Percentiles rank a stretch among this genome's conserved stretches.
Conservation (phyloP, 768 basidiomycete species). For the Crucibulum laeve region DNA sequence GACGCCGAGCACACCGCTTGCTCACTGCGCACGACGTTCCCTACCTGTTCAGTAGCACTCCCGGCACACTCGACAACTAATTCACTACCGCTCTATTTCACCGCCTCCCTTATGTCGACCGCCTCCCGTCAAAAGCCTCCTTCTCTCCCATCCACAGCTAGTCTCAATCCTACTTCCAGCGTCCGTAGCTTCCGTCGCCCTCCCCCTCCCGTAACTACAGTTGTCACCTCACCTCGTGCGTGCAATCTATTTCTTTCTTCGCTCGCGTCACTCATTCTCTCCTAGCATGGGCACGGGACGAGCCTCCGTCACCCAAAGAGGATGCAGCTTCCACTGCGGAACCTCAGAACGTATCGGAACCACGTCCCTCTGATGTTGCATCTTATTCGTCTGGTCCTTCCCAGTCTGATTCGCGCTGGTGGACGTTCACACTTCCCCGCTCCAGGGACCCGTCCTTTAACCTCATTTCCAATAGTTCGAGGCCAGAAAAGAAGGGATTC, state of each 20-base stretch:
- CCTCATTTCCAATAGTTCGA: slow-evolving; percentile 15
- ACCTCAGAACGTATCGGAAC: slow-evolving; percentile 25
- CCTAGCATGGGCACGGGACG: slow-evolving; percentile 80
- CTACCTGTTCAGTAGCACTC: no score
- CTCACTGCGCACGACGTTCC: background rate
- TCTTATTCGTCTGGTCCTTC: slow-evolving; percentile 47
- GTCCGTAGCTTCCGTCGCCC: slow-evolving; percentile 26
- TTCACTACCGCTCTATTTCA: no score
- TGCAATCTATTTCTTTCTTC: slow-evolving; percentile 12
- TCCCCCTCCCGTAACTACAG: slow-evolving; percentile 45
- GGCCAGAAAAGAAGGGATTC: slow-evolving; percentile 30
- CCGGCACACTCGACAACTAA: no score
- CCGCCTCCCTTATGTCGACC: slow-evolving; percentile 21
- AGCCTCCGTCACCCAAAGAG: slow-evolving; percentile 71
- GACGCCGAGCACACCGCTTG: no score
- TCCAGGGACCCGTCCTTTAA: slow-evolving; percentile 21
- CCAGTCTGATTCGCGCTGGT: slow-evolving; percentile 58
- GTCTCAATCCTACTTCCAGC: slow-evolving; percentile 26
- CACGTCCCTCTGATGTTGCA: slow-evolving; percentile 46
- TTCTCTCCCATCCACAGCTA: slow-evolving; percentile 28
- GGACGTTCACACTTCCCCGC: slow-evolving; percentile 66
- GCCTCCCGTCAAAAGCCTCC: slow-evolving; percentile 27
- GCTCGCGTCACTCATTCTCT: slow-evolving; percentile 3
- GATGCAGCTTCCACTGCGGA: slow-evolving; percentile 20
- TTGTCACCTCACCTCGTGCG: slow-evolving; percentile 71